These are phyloP conservation scores for Erythrobasidium yunnanense DNA, from an alignment of 768 basidiomycete genomes.

Conservation along the genomic window DNA sequence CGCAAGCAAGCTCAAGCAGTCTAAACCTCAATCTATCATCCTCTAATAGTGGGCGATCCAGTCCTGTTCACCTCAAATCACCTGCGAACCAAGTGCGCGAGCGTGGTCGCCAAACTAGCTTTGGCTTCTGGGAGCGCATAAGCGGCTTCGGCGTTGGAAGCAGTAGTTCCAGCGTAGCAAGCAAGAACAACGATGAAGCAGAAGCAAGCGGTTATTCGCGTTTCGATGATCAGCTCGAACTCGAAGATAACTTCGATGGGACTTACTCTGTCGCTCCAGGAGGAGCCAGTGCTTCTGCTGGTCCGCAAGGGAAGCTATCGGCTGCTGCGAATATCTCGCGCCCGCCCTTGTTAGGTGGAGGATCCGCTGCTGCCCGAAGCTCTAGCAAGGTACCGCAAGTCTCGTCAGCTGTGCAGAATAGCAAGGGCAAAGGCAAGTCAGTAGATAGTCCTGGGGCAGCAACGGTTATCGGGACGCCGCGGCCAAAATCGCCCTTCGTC, in stretches of 20 bases:
- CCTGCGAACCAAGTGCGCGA: background rate
- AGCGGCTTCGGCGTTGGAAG: slow-evolving; percentile 7
- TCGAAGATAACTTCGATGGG: slow-evolving; percentile 22
- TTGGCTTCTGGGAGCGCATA: slow-evolving; percentile 20
- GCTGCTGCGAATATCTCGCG: slow-evolving; percentile 19
- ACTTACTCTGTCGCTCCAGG: slow-evolving; percentile 11
- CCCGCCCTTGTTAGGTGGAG: background rate
- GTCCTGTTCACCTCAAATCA: background rate
- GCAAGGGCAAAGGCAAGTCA: slow-evolving; percentile 9
- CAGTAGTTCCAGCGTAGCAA: background rate
- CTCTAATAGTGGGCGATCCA: background rate
- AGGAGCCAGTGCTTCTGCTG: background rate
- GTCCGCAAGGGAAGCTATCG: slow-evolving; percentile 1
- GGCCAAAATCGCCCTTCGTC: slow-evolving; percentile 8
- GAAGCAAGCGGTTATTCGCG: slow-evolving; percentile 4
- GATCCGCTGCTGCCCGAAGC: background rate
- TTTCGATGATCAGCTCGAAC: slow-evolving; percentile 9
- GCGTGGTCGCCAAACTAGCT: slow-evolving; percentile 6
- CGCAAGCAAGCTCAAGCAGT: background rate
- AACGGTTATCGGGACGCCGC: slow-evolving; percentile 14
- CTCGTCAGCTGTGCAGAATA: background rate
- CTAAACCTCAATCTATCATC: background rate
- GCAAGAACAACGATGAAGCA: background rate
- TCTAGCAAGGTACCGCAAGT: background rate
- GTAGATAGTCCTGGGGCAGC: slow-evolving; percentile 8